Percentiles rank a stretch among this genome's conserved stretches.
phyloP scores from a whole-genome alignment of 495 filamentous ascomycete species.

The Podospora fimiseda region DNA sequence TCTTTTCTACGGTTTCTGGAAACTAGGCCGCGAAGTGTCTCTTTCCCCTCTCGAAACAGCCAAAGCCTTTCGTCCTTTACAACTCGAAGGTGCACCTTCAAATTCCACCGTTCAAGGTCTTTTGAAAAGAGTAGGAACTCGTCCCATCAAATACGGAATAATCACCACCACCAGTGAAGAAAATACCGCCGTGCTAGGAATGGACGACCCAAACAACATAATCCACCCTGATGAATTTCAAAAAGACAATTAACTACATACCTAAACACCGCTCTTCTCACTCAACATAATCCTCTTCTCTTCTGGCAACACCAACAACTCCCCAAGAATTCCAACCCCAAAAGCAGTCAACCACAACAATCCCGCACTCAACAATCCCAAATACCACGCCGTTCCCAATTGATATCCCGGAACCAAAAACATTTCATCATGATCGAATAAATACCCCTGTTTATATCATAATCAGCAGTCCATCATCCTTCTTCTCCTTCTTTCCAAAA shows the following conservation, averaged over 20 bases:
- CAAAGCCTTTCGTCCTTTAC: constrained; percentile 23
- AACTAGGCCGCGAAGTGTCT: constrained; percentile 22
- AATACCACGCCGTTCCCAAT: background rate
- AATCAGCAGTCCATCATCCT: no score
- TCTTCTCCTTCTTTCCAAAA: no score
- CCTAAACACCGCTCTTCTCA: no score
- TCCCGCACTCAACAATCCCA: background rate
- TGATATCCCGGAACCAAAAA: background rate
- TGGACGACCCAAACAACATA: constrained; percentile 4
- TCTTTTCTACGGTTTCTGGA: constrained; percentile 27
- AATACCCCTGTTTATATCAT: background rate
- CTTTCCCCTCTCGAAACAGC: constrained; percentile 30
- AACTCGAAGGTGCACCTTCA: constrained; percentile 17
- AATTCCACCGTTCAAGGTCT: constrained; percentile 15
- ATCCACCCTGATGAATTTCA: background rate
- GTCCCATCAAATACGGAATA: background rate
- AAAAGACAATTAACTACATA: no score
- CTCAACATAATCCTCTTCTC: no score
- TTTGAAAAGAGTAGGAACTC: constrained; percentile 2
- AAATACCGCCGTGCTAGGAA: constrained; percentile 1
- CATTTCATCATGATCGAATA: background rate
- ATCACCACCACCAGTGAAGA: constrained; percentile 5
- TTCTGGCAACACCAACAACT: no score
- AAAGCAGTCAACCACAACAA: background rate
- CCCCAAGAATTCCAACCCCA: no score